phyloP scores from a whole-genome alignment of 768 basidiomycete species.

The Steccherinum ochraceum region DNA sequence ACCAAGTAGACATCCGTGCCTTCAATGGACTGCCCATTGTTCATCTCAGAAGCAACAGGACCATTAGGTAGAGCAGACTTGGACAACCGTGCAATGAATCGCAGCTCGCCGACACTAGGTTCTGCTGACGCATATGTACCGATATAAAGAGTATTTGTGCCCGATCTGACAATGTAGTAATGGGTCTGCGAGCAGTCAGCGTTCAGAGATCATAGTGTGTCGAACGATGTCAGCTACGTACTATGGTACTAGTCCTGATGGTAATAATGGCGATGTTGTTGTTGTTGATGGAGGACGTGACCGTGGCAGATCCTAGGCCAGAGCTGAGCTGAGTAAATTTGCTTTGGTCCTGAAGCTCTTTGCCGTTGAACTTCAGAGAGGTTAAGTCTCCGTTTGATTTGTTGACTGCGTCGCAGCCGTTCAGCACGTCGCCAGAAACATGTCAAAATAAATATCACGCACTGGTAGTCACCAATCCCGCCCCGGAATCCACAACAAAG shows the following conservation, averaged over 20 bases:
- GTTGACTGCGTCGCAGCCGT: slow-evolving; percentile 25
- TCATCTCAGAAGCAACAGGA: slow-evolving; percentile 30
- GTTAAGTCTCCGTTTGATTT: slow-evolving; percentile 40
- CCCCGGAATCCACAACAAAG: slow-evolving; percentile 4
- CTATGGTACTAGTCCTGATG: slow-evolving; percentile 38
- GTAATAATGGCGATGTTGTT: slow-evolving; percentile 36
- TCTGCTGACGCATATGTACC: slow-evolving; percentile 41
- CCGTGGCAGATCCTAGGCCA: slow-evolving; percentile 38
- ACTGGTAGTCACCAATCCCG: slow-evolving; percentile 4
- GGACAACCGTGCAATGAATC: slow-evolving; percentile 41
- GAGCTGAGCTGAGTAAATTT: slow-evolving; percentile 43
- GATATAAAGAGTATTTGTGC: slow-evolving; percentile 39
- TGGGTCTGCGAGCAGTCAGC: slow-evolving; percentile 28
- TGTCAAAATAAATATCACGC: not conserved
- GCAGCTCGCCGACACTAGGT: slow-evolving; percentile 40
- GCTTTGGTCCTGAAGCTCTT: slow-evolving; percentile 37
- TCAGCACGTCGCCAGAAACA: not conserved
- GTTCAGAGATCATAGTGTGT: not conserved
- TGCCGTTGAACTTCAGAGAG: slow-evolving; percentile 38
- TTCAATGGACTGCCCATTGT: slow-evolving; percentile 39
- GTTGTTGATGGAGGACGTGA: slow-evolving; percentile 33
- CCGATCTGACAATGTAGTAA: slow-evolving; percentile 39
- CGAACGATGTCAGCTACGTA: no score
- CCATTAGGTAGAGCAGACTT: slow-evolving; percentile 36
- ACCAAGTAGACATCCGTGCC: slow-evolving; percentile 40